A percentile compares a stretch with the other conserved stretches of the same genome.
Evolutionary conservation across 164 flowering plant genomes (phyloP).

Genomic region (Nelumbo lutea): DNA sequence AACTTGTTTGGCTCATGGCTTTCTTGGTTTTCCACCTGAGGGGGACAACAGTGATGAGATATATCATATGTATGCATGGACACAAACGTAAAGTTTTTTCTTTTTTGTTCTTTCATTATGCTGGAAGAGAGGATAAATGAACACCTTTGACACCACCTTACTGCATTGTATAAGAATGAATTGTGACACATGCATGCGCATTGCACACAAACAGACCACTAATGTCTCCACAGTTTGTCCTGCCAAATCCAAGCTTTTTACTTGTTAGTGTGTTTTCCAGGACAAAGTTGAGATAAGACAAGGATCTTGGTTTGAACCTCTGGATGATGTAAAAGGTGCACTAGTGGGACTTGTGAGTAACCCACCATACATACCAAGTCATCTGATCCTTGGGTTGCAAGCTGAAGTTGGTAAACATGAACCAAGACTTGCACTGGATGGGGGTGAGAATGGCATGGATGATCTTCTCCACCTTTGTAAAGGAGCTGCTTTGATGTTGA

Average conservation of each 20-base stretch:
- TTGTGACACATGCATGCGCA: too few relatives aligned
- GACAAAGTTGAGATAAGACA: slow-evolving; percentile 55
- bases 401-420: slow-evolving; percentile 93
- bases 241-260: background rate
- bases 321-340: slow-evolving; percentile 57
- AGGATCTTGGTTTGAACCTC: slow-evolving; percentile 92
- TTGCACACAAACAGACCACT: background rate
- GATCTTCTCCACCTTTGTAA: slow-evolving; percentile 62
- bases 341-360: slow-evolving; percentile 79
- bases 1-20: too few relatives aligned
- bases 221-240: background rate
- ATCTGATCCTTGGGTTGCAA: slow-evolving; percentile 62
- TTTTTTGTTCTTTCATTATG: too few relatives aligned
- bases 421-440: slow-evolving; percentile 85
- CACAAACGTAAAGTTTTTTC: too few relatives aligned
- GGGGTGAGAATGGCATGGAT: slow-evolving; percentile 71
- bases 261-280: slow-evolving; percentile 28
- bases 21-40: too few relatives aligned
- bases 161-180: too few relatives aligned
- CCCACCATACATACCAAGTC: slow-evolving; percentile 92
- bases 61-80: too few relatives aligned
- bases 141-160: too few relatives aligned
- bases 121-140: too few relatives aligned
- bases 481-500: slow-evolving; percentile 55
- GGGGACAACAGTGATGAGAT: too few relatives aligned